Conservation (phyloP, 2,329 filamentous ascomycete genomes). For the Emergomyces africanus region DNA sequence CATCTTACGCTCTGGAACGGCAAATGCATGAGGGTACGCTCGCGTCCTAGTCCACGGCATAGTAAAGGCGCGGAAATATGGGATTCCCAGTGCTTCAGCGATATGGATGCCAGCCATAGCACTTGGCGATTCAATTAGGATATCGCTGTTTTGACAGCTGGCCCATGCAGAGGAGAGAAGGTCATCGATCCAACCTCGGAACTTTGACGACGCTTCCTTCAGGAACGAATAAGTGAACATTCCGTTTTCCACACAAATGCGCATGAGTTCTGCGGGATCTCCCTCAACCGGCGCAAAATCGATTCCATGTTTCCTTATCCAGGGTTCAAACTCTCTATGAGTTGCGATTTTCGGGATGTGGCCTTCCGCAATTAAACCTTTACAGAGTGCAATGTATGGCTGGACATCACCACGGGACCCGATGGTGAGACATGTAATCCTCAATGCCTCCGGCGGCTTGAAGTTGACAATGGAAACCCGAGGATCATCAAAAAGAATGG, state of each 20-base stretch:
- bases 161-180: constrained; percentile 69
- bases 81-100: constrained; percentile 80
- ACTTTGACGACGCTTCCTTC: constrained; percentile 71
- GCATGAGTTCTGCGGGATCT: constrained; percentile 89
- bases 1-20: constrained; percentile 84
- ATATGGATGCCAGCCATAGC: constrained; percentile 98
- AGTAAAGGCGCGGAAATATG: constrained; percentile 93
- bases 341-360: constrained; percentile 82
- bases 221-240: constrained; percentile 93
- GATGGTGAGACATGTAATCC: constrained; percentile 87
- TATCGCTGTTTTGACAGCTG: constrained; percentile 74
- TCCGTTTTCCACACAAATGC: constrained; percentile 89
- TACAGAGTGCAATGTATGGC: constrained; percentile 93
- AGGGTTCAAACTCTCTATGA: constrained; percentile 75
- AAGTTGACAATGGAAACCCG: constrained; percentile 81
- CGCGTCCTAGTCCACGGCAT: constrained; percentile 98
- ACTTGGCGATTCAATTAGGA: constrained; percentile 89
- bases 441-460: constrained; percentile 67
- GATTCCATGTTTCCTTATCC: constrained; percentile 88
- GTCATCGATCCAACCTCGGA: constrained; percentile 90
- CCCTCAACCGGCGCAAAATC: constrained; percentile 81
- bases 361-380: constrained; percentile 74
- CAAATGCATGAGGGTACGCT: constrained; percentile 93
- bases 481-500: constrained; percentile 80
- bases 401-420: constrained; percentile 93